Base-by-base conservation (phyloP, 805 yeast genomes). In the Tetrapisispora iriomotensis region DNA sequence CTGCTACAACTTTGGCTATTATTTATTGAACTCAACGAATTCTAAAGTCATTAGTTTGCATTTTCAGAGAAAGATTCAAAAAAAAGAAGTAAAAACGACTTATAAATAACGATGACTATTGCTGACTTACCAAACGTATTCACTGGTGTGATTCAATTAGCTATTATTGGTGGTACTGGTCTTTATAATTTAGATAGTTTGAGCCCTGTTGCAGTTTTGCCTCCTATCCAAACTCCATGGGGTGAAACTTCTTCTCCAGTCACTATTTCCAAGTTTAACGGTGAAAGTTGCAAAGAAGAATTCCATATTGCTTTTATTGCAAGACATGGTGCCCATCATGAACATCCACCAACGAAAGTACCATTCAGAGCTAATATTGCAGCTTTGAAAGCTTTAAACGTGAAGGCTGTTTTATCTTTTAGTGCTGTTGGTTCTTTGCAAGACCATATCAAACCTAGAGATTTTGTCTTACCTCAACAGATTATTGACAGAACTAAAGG, bases 161-260 rank as follows among this genome's bases (percentile, higher is more conserved):
- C 95, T 26, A 76, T 92, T 49, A 92, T 92, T 59, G 98, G 98
- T 29, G 98, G 98, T 29, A 92, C 98, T 4, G 99, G 99, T n/a
- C 72, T 92, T 23, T 92, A 92, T 68, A 82, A 84, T 42, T 69
- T 92, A 41, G 84, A 81, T 29, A 77, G 84, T 41, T 69, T 92
- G 40, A 73, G 79, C 35, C 94, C 95, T 3, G 94, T 90, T 34
- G 95, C 96, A 13, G 69, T 80, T 49, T 65, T 92, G 30, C 63
- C 62, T 10, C 76, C 85, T 13, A 64, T 87, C 42, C 73, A 82
- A 15, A 92, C 99, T 3, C 99, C 99, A 18, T 92, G 97, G 97
- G 99, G 98, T 9, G 74, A 72, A 49, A 96, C 99, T 18, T 87
- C 96, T 4, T 81, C 94, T 12, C 88, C 96, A 29, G 83, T 92